phyloP scores from a whole-genome alignment of 2,329 filamentous ascomycete genomes.

The Polytolypa hystricis region DNA sequence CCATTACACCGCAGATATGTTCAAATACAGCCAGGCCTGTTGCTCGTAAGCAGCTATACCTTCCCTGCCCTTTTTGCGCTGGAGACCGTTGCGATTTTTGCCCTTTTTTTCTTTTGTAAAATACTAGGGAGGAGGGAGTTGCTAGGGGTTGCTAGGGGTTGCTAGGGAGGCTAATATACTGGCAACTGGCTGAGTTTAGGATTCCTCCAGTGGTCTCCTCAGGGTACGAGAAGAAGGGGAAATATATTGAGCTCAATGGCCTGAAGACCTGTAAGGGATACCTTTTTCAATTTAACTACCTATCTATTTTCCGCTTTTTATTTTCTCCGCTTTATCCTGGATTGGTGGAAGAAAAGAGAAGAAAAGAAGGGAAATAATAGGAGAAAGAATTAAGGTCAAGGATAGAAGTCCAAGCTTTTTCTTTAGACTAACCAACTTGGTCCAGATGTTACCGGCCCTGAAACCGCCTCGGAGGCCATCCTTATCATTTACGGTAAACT shows the following conservation, averaged over 20 bases:
- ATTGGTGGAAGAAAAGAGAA: too few species aligned
- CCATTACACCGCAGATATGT: constrained; percentile 18
- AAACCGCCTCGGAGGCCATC: constrained; percentile 45
- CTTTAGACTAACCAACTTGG: constrained; percentile 3
- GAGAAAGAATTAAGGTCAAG: too few species aligned
- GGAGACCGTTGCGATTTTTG: neutral
- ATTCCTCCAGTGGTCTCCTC: constrained; percentile 32
- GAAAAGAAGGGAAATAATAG: too few species aligned
- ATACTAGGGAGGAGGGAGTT: too few species aligned
- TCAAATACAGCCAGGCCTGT: constrained; percentile 34
- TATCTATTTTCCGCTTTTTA: too few species aligned
- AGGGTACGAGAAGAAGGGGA: constrained; percentile 46
- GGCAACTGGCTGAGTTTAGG: constrained; percentile 15
- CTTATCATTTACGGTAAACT: constrained; percentile 41
- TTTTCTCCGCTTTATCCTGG: too few species aligned
- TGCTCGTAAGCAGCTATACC: constrained; percentile 28
- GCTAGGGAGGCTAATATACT: constrained; percentile 4
- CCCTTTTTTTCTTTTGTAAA: too few species aligned
- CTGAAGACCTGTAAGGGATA: constrained; percentile 52
- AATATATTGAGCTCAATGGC: constrained; percentile 48
- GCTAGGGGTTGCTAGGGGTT: neutral
- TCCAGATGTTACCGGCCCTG: constrained; percentile 45
- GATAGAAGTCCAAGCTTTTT: too few species aligned
- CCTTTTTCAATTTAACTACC: too few species aligned
- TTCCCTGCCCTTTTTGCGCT: neutral